Evolutionary conservation across 306 rosid genomes (phyloP), one percentile per base, ranked within the genome.

Genomic region (Malus sieversii): DNA sequence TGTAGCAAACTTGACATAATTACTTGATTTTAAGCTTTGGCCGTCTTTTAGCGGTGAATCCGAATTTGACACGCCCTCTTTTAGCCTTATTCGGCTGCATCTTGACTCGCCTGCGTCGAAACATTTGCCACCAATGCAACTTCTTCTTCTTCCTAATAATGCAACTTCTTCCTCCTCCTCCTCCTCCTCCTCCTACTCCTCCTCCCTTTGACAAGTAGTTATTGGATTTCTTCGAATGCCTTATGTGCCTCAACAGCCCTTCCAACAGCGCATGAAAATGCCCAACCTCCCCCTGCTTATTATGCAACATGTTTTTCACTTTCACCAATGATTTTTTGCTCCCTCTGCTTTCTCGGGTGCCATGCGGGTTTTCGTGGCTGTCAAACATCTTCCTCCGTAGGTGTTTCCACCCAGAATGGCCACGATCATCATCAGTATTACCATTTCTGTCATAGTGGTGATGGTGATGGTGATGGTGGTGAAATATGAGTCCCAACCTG

Each of bases 381-480:
- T 65, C 80, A 65, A 91, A 83, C 52, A 83, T 75, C 57, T 81
- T 75, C 79, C 77, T 82, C 70, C 73, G 84, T 76, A 83, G 71
- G 25, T 42, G 68, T 71, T 86, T 88, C 98, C 93, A 89, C 38
- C 12, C 61, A 22, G 86, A 73, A 80, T 73, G 75, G 59, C 51
- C 40, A 27, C 69, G 78, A 45, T 25, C 75, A 32, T 18, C 57
- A 19, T 70, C 66, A 61, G 6, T 55, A 22, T 57, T 16, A 27
- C 62, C 75, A 65, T 68, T 57, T 4, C 62, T 27, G 42, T 83
- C 58, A 42, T 82, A 62, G 20, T 84, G 83, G 40, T 86, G 86
- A 32, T 90, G 85, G 2, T 85, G 87, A 30, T 92, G 95, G 3
- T 93, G 95, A 18, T 91, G 97, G 68, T 89, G 97, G 76, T 91